Evolutionary conservation across 805 yeast genomes (phyloP).

Genomic region (Lipomyces japonicus): DNA sequence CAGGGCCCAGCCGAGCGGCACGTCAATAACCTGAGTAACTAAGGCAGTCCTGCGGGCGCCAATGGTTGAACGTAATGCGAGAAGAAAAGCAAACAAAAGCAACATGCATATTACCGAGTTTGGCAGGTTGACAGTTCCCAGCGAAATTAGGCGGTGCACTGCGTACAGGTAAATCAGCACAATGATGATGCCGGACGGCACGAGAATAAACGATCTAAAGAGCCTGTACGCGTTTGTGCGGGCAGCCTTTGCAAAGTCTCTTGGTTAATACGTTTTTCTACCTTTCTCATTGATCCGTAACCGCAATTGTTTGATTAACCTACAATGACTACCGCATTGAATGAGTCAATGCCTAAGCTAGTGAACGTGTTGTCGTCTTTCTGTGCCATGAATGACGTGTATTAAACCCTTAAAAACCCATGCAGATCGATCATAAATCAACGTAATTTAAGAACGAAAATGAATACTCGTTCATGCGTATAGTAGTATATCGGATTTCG

Average conservation of each 20-base stretch:
- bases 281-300: not conserved
- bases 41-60: conserved; percentile 37
- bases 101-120: conserved; percentile 71
- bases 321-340: no score
- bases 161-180: conserved; percentile 52
- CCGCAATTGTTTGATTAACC: no score
- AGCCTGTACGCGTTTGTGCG: conserved; percentile 27
- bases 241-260: not conserved
- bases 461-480: no score
- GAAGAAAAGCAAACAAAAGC: conserved; percentile 48
- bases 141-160: conserved; percentile 46
- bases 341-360: no score
- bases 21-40: conserved; percentile 37
- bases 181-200: conserved; percentile 49
- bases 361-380: no score
- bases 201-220: conserved; percentile 44
- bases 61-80: conserved; percentile 39
- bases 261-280: not conserved
- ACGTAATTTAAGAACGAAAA: no score
- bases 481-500: no score
- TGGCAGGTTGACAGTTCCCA: conserved; percentile 56
- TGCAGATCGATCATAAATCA: no score
- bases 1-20: conserved; percentile 65
- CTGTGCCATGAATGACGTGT: no score
- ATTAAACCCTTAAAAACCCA: no score